Evolutionary conservation across 495 filamentous ascomycete species (phyloP).

Genomic region (Penicillium parvum): DNA sequence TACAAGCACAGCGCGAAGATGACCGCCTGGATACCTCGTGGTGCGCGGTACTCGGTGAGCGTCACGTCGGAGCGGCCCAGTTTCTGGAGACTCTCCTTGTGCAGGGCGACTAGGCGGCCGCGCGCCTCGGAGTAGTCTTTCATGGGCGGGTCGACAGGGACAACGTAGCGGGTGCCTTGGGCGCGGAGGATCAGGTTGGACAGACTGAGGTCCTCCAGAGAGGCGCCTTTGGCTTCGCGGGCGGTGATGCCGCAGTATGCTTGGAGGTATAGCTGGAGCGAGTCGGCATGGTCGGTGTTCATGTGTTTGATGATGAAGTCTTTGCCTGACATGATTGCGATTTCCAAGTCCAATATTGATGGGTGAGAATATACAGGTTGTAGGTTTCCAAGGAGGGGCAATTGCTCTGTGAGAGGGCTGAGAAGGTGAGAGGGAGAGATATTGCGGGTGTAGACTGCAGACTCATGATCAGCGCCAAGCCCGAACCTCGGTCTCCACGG

Average conservation of each 20-base stretch:
- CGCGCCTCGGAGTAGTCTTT: constrained; percentile 56
- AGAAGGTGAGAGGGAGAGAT: background rate
- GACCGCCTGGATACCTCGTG: constrained; percentile 33
- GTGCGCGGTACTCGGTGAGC: constrained; percentile 52
- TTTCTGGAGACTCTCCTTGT: constrained; percentile 49
- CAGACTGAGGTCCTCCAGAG: constrained; percentile 57
- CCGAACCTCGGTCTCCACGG: constrained; percentile 14
- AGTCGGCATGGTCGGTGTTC: constrained; percentile 69
- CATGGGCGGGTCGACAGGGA: constrained; percentile 63
- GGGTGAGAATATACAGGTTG: too few relatives aligned
- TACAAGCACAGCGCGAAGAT: constrained; percentile 45
- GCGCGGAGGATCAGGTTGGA: constrained; percentile 50
- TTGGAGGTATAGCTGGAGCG: constrained; percentile 62
- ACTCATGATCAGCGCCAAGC: constrained; percentile 16
- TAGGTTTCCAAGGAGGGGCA: too few relatives aligned
- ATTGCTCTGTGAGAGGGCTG: background rate
- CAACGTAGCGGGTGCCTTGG: constrained; percentile 43
- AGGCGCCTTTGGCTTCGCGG: constrained; percentile 42
- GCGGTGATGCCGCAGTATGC: constrained; percentile 52
- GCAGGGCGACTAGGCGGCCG: constrained; percentile 63
- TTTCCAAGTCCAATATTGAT: too few relatives aligned
- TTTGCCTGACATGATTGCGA: constrained; percentile 38
- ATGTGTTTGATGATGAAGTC: constrained; percentile 70
- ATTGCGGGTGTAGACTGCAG: background rate
- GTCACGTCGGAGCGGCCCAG: constrained; percentile 54